Evolutionary conservation across 2,329 filamentous ascomycete genomes (phyloP).

Genomic region (Diaporthe nobilis): DNA sequence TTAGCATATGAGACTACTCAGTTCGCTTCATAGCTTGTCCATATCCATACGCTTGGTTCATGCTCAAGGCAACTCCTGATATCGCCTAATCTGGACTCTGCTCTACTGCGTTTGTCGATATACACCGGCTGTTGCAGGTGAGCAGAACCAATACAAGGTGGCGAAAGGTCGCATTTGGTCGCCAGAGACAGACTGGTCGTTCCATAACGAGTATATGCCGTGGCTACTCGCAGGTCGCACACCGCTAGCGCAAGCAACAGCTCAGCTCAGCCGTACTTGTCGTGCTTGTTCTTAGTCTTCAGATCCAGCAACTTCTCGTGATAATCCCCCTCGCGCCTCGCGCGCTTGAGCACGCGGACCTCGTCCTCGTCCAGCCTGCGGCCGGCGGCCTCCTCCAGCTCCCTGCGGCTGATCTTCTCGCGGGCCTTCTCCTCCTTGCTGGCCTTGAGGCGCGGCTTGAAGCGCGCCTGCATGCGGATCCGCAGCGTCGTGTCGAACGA

Average conservation of each 20-base stretch:
- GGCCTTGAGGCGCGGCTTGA: slow-evolving; percentile 86
- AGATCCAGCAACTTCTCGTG: slow-evolving; percentile 89
- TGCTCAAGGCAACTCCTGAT: background rate
- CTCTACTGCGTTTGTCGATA: no score
- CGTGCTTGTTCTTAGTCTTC: slow-evolving; percentile 93
- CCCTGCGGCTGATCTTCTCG: slow-evolving; percentile 87
- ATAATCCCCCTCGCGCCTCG: slow-evolving; percentile 88
- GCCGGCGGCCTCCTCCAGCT: slow-evolving; percentile 86
- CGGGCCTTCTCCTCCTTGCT: slow-evolving; percentile 86
- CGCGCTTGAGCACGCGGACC: slow-evolving; percentile 85
- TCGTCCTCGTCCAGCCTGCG: slow-evolving; percentile 86
- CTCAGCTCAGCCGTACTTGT: slow-evolving; percentile 75
- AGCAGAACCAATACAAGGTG: accelerated
- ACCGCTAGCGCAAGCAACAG: background rate
- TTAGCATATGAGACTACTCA: no score
- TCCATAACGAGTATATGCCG: no score
- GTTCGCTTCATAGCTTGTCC: background rate
- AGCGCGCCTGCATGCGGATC: slow-evolving; percentile 94
- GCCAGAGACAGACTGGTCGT: no score
- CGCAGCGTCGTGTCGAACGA: slow-evolving; percentile 80
- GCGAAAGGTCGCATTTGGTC: no score
- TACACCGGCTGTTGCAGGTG: background rate
- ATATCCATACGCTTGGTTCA: background rate
- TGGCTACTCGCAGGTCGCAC: no score
- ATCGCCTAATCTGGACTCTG: no score